Evolutionary conservation across 352 stramenopile species (phyloP).

Genomic region (Pythium volutum): DNA sequence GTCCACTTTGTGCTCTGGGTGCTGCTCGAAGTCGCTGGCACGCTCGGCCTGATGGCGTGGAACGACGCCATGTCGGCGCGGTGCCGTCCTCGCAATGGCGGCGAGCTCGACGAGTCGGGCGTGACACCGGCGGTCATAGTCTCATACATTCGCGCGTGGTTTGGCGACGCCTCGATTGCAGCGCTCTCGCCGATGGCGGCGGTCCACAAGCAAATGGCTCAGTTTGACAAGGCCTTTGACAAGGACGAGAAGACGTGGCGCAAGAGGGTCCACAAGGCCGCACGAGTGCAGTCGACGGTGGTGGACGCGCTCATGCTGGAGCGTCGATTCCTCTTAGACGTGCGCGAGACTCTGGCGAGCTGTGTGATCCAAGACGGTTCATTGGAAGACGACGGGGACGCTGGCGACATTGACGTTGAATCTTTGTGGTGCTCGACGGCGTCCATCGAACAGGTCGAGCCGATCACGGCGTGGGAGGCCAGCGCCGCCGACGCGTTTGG

Average conservation of each 20-base stretch:
- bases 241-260: constrained; percentile 8
- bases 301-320: constrained; percentile 7
- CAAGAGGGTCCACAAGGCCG: background rate
- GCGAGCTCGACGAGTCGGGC: background rate
- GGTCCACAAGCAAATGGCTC: background rate
- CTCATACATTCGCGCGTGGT: background rate
- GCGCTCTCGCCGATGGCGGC: background rate
- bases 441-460: background rate
- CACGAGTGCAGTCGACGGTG: background rate
- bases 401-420: background rate
- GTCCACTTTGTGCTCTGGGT: constrained; percentile 44
- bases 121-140: constrained; percentile 1
- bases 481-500: constrained; percentile 1
- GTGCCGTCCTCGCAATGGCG: constrained; percentile 3
- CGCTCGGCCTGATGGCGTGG: constrained; percentile 37
- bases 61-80: constrained; percentile 9
- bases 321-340: constrained; percentile 7
- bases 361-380: constrained; percentile 1
- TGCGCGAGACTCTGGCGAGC: background rate
- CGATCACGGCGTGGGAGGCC: background rate
- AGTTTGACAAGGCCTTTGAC: constrained; percentile 8
- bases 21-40: constrained; percentile 31
- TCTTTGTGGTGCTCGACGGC: background rate
- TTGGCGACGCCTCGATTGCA: background rate
- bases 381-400: background rate